A percentile compares a stretch with the other conserved stretches of the same genome.
Conservation (phyloP, 1,284 basidiomycete genomes). For the Naganishia cerealis region DNA sequence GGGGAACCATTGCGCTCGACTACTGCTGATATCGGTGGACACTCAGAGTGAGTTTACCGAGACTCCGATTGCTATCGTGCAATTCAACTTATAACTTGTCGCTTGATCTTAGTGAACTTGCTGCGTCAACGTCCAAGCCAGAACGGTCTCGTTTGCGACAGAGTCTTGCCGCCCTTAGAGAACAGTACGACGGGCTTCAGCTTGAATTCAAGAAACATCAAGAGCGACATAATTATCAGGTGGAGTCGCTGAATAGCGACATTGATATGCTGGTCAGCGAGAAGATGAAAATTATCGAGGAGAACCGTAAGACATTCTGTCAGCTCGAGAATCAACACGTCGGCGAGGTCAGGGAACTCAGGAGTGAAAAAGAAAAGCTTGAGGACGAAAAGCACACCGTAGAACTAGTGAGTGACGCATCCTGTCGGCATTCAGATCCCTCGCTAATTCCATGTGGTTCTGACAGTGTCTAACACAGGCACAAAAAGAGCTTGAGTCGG, state of each 20-base stretch:
- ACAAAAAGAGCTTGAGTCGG: slow-evolving; percentile 14
- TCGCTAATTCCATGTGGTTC: not conserved
- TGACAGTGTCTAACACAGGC: slow-evolving; percentile 5
- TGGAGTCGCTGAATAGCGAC: not conserved
- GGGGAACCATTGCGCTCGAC: slow-evolving; percentile 29
- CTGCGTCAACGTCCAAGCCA: not conserved
- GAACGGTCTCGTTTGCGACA: slow-evolving; percentile 18
- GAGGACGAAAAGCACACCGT: slow-evolving; percentile 9
- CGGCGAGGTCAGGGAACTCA: not conserved
- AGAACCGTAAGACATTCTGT: slow-evolving; percentile 15
- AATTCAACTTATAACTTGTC: not conserved
- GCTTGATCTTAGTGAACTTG: slow-evolving; percentile 1
- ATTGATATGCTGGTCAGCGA: slow-evolving; percentile 12
- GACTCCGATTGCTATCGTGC: not conserved
- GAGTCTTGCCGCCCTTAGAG: slow-evolving; percentile 7
- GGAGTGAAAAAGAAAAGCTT: slow-evolving; percentile 20
- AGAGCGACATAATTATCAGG: slow-evolving; percentile 5
- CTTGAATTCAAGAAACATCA: slow-evolving; percentile 11
- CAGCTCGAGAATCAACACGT: slow-evolving; percentile 18
- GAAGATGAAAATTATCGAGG: slow-evolving; percentile 10
- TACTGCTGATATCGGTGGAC: not conserved
- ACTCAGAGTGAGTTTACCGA: not conserved
- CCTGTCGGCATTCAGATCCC: too few species aligned
- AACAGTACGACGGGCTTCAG: slow-evolving; percentile 26
- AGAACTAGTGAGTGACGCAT: not conserved